phyloP scores from a whole-genome alignment of 2,329 filamentous ascomycete species.

The Westerdykella ornata region DNA sequence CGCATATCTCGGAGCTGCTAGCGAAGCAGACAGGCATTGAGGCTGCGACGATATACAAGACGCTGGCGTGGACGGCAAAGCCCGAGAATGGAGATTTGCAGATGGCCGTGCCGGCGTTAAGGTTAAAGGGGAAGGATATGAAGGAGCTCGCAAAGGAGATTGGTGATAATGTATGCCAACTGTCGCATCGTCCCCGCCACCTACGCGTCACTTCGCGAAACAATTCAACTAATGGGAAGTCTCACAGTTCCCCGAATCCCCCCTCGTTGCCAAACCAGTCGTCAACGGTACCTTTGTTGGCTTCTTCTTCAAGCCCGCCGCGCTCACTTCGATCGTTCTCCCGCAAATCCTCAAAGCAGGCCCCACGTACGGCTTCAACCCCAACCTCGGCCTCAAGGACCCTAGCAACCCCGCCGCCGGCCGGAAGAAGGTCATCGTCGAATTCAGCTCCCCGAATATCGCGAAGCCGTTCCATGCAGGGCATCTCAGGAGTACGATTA shows the following conservation, averaged over 20 bases:
- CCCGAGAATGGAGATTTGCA: constrained; percentile 79
- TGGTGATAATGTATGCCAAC: constrained; percentile 38
- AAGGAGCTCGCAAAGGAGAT: constrained; percentile 52
- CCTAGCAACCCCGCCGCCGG: constrained; percentile 54
- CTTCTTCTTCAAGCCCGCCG: constrained; percentile 71
- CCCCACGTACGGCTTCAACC: constrained; percentile 57
- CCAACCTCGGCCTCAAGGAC: constrained; percentile 54
- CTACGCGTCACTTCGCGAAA: too few species aligned
- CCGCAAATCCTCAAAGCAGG: constrained; percentile 61
- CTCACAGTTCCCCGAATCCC: constrained; percentile 62
- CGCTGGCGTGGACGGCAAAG: constrained; percentile 69
- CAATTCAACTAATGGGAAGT: not conserved
- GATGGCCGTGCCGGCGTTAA: constrained; percentile 70
- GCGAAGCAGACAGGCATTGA: constrained; percentile 64
- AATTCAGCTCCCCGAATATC: constrained; percentile 82
- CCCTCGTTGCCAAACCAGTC: constrained; percentile 64
- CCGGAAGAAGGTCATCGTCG: constrained; percentile 64
- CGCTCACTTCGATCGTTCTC: constrained; percentile 60
- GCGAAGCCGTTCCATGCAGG: constrained; percentile 70
- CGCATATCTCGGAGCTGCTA: constrained; percentile 65
- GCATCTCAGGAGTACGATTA: constrained; percentile 69
- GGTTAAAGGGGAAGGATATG: constrained; percentile 61
- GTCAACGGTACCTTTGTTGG: constrained; percentile 63
- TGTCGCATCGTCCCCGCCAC: not conserved
- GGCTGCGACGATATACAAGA: constrained; percentile 62